These are phyloP conservation scores for Phyllostachys edulis DNA, from an alignment of 176 grass and related monocot species.

Conservation along the genomic window DNA sequence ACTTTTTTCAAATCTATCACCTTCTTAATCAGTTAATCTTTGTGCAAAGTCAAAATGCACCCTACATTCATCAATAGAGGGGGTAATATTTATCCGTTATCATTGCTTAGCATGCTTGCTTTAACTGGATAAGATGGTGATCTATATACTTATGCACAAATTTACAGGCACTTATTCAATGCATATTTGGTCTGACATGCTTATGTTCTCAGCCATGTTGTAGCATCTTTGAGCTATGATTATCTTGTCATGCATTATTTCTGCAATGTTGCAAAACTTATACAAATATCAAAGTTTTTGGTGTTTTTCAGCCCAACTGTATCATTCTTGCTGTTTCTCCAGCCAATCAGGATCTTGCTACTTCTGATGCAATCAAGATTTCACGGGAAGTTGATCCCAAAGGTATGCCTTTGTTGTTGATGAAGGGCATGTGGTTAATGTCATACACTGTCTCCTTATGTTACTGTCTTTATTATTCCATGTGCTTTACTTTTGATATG, in stretches of 20 bases:
- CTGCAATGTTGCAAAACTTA: background rate
- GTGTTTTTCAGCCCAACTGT: constrained; percentile 76
- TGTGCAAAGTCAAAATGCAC: no score
- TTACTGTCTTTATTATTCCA: background rate
- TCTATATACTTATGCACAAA: background rate
- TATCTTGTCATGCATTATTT: background rate
- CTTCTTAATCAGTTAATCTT: no score
- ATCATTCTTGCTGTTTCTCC: constrained; percentile 99
- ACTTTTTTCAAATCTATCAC: no score
- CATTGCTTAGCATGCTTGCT: constrained; percentile 15
- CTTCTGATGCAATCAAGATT: constrained; percentile 99
- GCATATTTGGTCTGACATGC: constrained; percentile 10
- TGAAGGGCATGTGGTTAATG: background rate
- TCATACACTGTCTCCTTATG: background rate
- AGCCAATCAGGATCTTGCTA: constrained; percentile 99
- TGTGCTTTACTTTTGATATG: constrained; percentile 6
- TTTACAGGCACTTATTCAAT: background rate
- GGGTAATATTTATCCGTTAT: background rate
- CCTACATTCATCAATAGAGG: no score
- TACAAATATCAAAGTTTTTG: background rate
- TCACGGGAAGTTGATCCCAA: constrained; percentile 97
- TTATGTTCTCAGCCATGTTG: background rate
- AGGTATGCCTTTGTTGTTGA: constrained; percentile 48
- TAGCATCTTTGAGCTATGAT: constrained; percentile 8
- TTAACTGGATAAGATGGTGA: background rate